Evolutionary conservation across 1,284 basidiomycete genomes (phyloP).

Genomic region (Lentinus polychrous): DNA sequence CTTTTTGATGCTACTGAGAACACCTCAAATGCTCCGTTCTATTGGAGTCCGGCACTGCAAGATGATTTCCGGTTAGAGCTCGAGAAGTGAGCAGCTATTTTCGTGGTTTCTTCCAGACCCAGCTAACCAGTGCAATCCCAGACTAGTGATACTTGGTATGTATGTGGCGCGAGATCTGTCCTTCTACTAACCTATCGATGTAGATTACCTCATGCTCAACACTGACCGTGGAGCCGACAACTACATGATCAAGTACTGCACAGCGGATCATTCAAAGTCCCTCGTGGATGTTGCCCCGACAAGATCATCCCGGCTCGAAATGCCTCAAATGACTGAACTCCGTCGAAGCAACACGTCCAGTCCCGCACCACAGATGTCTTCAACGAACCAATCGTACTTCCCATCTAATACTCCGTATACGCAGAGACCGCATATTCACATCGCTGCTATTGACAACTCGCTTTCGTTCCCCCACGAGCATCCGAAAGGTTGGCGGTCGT

Average conservation of each 20-base stretch:
- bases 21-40: constrained; percentile 56
- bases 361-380: constrained; percentile 30
- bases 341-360: constrained; percentile 38
- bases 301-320: constrained; percentile 51
- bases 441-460: constrained; percentile 91
- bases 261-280: constrained; percentile 56
- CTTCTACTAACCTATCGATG: constrained; percentile 15
- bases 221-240: constrained; percentile 82
- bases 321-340: constrained; percentile 67
- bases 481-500: constrained; percentile 84
- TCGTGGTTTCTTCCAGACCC: background rate
- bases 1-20: constrained; percentile 59
- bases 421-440: constrained; percentile 53
- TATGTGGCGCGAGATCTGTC: constrained; percentile 4
- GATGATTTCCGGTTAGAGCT: constrained; percentile 80
- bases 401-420: constrained; percentile 24
- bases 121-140: constrained; percentile 20
- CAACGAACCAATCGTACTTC: constrained; percentile 2
- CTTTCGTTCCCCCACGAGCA: constrained; percentile 88
- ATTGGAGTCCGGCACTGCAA: constrained; percentile 74
- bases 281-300: constrained; percentile 74
- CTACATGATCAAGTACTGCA: constrained; percentile 85
- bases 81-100: constrained; percentile 59
- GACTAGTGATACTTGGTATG: constrained; percentile 75
- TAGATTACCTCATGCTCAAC: constrained; percentile 84